Evolutionary conservation across 768 basidiomycete species (phyloP), one percentile per base, ranked within the genome.

Genomic region (Kwoniella sp.): DNA sequence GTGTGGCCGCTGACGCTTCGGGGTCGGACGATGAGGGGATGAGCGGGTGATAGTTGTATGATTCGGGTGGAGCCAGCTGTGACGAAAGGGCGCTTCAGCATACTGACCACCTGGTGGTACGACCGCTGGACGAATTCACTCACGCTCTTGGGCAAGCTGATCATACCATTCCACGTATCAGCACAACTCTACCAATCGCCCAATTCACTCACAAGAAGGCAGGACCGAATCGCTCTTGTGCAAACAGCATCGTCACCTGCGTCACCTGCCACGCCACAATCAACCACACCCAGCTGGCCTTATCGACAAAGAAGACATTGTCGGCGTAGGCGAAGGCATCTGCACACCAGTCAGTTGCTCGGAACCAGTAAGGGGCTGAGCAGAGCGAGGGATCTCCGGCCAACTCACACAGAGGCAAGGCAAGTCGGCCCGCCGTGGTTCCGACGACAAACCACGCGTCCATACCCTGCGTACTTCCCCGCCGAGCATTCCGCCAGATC

Each of bases 31-130:
- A 79, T 1, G 81, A 58, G 0, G 87, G 85, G 32, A 93, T 75
- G 2, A 80, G 77, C 6, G 89, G 90, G 70, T 92, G 90, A 64
- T 93, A 95, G 69, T 93, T 82, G 75, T 92, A 88, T 15, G 78
- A 74, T 61, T 85, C 81, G 5, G 78, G 73, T 17, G 78, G 77
- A 2, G 80, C 77, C 56, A 81, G 85, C 87, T 38, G 15, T 38
- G 14, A 20, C 23, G 19, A n/a, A n/a, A n/a, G n/a, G n/a, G n/a
- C n/a, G n/a, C n/a, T n/a, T n/a, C n/a, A n/a, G n/a, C n/a, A n/a
- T n/a, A n/a, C n/a, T n/a, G n/a, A n/a, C n/a, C n/a, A n/a, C n/a
- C n/a, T n/a, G n/a, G n/a, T n/a, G n/a, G n/a, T n/a, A n/a, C n/a
- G n/a, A n/a, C n/a, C n/a, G n/a, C n/a, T n/a, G n/a, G n/a, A n/a